Evolutionary conservation across 371 early-diverging fungal species (phyloP).

Genomic region (Chytridiales sp.): DNA sequence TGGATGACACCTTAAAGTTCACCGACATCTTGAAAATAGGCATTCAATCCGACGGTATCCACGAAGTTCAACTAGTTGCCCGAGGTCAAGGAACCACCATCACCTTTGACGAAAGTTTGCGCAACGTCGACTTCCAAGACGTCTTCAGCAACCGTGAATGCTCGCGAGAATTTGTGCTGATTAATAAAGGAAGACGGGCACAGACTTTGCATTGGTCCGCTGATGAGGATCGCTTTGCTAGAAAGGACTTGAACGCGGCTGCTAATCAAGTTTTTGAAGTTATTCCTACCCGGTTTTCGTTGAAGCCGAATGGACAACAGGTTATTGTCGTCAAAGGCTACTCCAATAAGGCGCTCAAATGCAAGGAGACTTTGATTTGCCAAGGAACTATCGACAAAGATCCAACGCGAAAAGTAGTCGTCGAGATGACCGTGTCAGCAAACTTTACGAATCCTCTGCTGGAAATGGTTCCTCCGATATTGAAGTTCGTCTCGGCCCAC

Average conservation of each 20-base stretch:
- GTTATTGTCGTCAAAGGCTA: slow-evolving; percentile 45
- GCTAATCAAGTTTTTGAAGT: slow-evolving; percentile 42
- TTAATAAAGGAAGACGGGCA: slow-evolving; percentile 50
- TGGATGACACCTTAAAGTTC: slow-evolving; percentile 54
- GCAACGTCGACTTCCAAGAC: slow-evolving; percentile 44
- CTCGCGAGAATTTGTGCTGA: slow-evolving; percentile 39
- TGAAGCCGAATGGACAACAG: slow-evolving; percentile 47
- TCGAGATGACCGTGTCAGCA: slow-evolving; percentile 41
- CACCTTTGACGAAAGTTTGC: slow-evolving; percentile 44
- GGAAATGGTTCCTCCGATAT: slow-evolving; percentile 30
- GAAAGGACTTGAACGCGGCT: slow-evolving; percentile 22
- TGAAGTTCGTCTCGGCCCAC: slow-evolving; percentile 44
- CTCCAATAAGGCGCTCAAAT: slow-evolving; percentile 30
- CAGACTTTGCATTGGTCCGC: slow-evolving; percentile 49
- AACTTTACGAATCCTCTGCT: slow-evolving; percentile 54
- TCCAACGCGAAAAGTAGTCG: slow-evolving; percentile 40
- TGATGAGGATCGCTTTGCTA: slow-evolving; percentile 29
- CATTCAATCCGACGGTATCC: slow-evolving; percentile 39
- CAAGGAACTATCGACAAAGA: slow-evolving; percentile 52
- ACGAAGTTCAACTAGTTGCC: slow-evolving; percentile 51
- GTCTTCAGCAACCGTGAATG: slow-evolving; percentile 53
- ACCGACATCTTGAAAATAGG: slow-evolving; percentile 49
- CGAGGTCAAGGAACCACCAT: slow-evolving; percentile 54
- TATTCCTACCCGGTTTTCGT: slow-evolving; percentile 44
- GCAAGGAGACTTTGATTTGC: slow-evolving; percentile 44